Evolutionary conservation across 345 rosid genomes (phyloP).

Genomic region (Physaria fendleri): DNA sequence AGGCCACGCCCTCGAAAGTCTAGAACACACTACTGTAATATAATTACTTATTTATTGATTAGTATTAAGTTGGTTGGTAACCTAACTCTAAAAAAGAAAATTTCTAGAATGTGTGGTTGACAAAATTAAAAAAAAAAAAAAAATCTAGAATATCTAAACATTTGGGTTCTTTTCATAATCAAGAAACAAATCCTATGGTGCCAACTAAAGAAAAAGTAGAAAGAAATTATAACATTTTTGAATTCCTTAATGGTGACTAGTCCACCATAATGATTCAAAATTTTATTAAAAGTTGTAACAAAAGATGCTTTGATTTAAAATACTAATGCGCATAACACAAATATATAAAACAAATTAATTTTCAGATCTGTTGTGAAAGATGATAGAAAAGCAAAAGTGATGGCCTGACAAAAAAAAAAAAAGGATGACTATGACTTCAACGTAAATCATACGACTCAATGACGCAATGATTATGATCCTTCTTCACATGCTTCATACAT

Average conservation of each 20-base stretch:
- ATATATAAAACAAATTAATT: no score
- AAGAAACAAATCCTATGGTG: background rate
- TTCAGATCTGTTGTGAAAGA: background rate
- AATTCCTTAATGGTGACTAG: background rate
- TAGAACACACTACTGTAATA: no score
- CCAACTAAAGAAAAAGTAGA: background rate
- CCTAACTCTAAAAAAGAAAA: no score
- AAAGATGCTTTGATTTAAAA: background rate
- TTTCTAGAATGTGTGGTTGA: no score
- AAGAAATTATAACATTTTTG: background rate
- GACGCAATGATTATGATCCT: conserved; percentile 23
- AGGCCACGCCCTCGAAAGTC: conserved; percentile 17
- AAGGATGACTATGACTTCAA: conserved; percentile 4
- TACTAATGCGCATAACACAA: background rate
- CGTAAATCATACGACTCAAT: conserved; percentile 24
- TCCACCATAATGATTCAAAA: background rate
- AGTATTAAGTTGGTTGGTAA: conserved; percentile 13
- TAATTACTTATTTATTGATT: no score
- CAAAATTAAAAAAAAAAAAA: background rate
- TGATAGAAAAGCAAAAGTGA: background rate
- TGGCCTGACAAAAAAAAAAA: background rate
- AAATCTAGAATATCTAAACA: background rate
- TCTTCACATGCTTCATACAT: background rate
- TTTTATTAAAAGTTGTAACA: background rate
- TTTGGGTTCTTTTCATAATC: no score